Base-by-base conservation (phyloP, 441 rosid species). In the Mallotus repandus region DNA sequence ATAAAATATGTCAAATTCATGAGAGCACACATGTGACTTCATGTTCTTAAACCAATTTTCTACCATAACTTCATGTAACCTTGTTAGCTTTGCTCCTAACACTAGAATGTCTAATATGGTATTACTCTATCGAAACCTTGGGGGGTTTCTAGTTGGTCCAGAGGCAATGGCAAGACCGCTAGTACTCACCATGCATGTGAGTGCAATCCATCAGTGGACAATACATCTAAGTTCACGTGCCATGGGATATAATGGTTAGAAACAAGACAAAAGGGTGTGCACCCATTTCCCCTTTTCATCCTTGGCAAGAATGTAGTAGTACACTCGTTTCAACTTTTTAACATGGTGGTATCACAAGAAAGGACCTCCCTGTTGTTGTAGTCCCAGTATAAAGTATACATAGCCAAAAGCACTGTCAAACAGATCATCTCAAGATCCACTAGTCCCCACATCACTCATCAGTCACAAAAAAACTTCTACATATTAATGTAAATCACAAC, bases 381-480 rank as follows among this genome's bases (percentile, higher is more conserved):
- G 58, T 54, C 58, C 58, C 63, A 41, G 62, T 4, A 22, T 14
- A 2, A 22, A 53, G 60, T 22, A 21, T 14, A 9, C 61, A 41
- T 11, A 14, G 64, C 9, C 35, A 35, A 72, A 41, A 65, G 43
- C 66, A 70, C 9, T 25, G 15, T 38, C 13, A 10, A 65, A 11
- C 25, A 72, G 41, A 62, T 70, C 71, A 38, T 41, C 46, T 25
- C 70, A 46, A 32, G 25, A 73, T 53, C n/a, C 46, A 54, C 41
- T 45, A 15, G 69, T 16, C 76, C 76, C 76, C 69, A 55, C 69
- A 21, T 41, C 4, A 58, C 63, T 62, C 57, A 69, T 62, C 41
- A 50, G 55, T 60, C 63, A 66, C 43, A 72, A 15, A 66, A 32
- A 7, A 69, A 59, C 49, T n/a, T 46, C 57, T 48, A 75, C 45